These are phyloP conservation scores for Sphagnum fallax DNA, from an alignment of 228 moss, liverwort and hornwort genomes.

Conservation along the genomic window DNA sequence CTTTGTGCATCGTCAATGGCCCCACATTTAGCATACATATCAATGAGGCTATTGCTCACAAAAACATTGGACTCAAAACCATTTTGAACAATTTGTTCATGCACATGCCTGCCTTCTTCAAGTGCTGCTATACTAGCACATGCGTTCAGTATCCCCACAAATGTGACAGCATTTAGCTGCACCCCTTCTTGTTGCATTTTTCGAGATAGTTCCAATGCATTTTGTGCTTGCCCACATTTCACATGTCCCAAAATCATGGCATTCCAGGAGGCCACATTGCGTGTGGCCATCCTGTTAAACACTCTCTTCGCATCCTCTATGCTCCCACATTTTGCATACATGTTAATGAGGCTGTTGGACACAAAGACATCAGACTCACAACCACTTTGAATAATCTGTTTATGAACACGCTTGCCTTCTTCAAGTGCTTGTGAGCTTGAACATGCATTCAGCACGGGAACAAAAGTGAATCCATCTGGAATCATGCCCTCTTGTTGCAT, in stretches of 20 bases:
- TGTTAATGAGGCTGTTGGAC: background rate
- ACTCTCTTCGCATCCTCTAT: constrained; percentile 4
- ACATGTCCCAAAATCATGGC: constrained; percentile 4
- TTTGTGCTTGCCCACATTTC: background rate
- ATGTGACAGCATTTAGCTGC: background rate
- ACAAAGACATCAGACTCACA: background rate
- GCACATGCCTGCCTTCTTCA: constrained; percentile 1
- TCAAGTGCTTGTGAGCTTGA: constrained; percentile 1
- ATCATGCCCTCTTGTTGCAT: constrained; percentile 1
- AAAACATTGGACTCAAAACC: background rate
- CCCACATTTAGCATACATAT: constrained; percentile 3
- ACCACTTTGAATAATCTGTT: background rate
- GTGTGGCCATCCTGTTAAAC: constrained; percentile 1
- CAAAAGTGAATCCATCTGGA: background rate
- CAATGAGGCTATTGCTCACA: background rate
- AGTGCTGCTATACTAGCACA: constrained; percentile 3
- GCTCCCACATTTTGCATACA: constrained; percentile 10
- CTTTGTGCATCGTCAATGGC: background rate
- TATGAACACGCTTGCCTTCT: background rate
- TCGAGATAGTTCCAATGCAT: background rate
- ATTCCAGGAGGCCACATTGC: constrained; percentile 7
- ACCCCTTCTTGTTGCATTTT: constrained; percentile 5
- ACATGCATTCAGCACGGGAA: background rate
- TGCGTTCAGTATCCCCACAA: constrained; percentile 5
- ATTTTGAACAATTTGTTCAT: background rate